phyloP scores from a whole-genome alignment of 148 eudicot genomes.

The Camellia granthamiana region DNA sequence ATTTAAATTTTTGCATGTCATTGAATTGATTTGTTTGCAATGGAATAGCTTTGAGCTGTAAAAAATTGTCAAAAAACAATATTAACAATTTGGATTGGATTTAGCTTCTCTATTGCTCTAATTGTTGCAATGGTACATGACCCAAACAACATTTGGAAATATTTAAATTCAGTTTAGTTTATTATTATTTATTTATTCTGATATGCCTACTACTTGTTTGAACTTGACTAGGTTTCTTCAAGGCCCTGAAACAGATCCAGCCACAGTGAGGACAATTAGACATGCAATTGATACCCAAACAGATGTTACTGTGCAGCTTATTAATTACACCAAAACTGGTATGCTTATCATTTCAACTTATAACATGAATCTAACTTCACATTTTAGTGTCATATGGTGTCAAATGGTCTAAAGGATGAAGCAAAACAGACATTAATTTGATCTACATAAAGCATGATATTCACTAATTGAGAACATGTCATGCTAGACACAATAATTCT shows the following conservation, averaged over 20 bases:
- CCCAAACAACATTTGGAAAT: neutral
- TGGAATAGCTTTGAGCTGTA: too few relatives aligned
- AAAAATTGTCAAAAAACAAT: too few relatives aligned
- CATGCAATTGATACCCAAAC: slow-evolving; percentile 76
- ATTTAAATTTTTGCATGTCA: neutral
- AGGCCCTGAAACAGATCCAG: slow-evolving; percentile 99
- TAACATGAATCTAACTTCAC: neutral
- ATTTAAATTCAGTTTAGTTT: neutral
- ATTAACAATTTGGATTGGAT: too few relatives aligned
- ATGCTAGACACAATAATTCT: neutral
- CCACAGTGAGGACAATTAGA: slow-evolving; percentile 84
- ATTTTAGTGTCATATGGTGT: neutral
- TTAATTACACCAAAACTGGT: slow-evolving; percentile 96
- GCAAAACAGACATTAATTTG: neutral
- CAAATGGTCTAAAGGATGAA: neutral
- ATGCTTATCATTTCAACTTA: slow-evolving; percentile 15
- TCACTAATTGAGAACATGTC: neutral
- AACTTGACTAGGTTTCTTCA: slow-evolving; percentile 70
- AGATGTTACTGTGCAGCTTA: slow-evolving; percentile 94
- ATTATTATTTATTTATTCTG: neutral
- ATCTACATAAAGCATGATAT: neutral
- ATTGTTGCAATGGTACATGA: neutral
- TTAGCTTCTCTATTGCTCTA: too few relatives aligned
- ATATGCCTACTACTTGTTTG: neutral
- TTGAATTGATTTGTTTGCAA: neutral